Base-by-base conservation (phyloP, 2,329 filamentous ascomycete genomes). In the Teratosphaeria destructans region DNA sequence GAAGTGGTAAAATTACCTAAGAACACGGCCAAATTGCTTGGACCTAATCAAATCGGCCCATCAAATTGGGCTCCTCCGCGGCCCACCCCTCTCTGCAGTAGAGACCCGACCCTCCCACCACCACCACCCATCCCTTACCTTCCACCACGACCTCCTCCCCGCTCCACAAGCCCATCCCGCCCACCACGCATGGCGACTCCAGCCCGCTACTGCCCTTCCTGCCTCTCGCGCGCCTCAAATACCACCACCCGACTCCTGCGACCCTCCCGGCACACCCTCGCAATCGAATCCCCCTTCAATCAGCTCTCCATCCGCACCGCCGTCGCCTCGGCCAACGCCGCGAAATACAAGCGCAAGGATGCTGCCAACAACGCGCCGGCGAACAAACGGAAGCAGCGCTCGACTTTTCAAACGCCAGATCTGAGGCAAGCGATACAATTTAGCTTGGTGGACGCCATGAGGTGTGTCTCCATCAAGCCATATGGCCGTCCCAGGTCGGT, bases 391-490 rank as follows among this genome's bases (percentile, higher is more conserved):
- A 90, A 89, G 75, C 79, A 82, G 11, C 84, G 82, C 63, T 84
- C 82, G 64, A 82, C 84, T 35, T 91, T 85, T 72, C 81, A 85
- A 64, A 79, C 81, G 60, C 80, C 81, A 63, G 79, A 85, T 63
- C 73, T 93, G 64, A 82, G 82, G 63, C 78, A 84, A 64, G 82
- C 85, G 52, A 80, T 90, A 39, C 86, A 89, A 69, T 96, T 88
- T 70, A 84, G 90, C 0, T 80, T 99, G 35, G 88, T 90, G 66
- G 94, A 99, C 78, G 95, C 94, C 16, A 94, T 99, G 85, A 85
- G 92, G 90, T 90, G 71, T 43, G 52, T 56, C 12, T 55, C 49
- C 52, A 52, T 1, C 1, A 3, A 47, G 54, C 14, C 3, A 16
- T 5, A 47, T 29, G 16, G 29, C 19, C 47, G n/a, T 54, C 43